phyloP scores from a whole-genome alignment of 192 early-diverging fungal species.

The Phycomyces blakesleeanus region DNA sequence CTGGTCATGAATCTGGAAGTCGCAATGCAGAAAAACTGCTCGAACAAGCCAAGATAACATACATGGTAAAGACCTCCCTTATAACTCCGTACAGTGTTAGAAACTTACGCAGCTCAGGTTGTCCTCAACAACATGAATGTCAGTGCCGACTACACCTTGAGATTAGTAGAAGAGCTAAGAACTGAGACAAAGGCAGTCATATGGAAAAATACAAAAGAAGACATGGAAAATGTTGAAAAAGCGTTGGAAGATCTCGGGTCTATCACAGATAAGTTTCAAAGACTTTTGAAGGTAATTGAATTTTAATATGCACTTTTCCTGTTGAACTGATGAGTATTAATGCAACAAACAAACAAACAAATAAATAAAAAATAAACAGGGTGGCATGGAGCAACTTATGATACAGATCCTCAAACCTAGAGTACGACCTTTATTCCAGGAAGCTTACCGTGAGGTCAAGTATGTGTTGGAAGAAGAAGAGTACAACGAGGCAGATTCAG shows the following conservation, averaged over 20 bases:
- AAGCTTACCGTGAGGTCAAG: conserved; percentile 79
- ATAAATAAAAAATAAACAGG: background rate
- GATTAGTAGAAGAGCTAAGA: conserved; percentile 65
- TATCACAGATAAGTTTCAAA: conserved; percentile 59
- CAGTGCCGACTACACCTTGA: conserved; percentile 73
- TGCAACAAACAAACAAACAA: background rate
- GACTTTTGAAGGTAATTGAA: conserved; percentile 55
- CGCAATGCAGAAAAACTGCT: conserved; percentile 38
- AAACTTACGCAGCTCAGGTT: conserved; percentile 35
- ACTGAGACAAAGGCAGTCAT: conserved; percentile 39
- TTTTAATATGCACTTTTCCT: background rate
- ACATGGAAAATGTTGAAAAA: conserved; percentile 50
- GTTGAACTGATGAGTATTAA: too few species aligned
- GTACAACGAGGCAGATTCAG: conserved; percentile 75
- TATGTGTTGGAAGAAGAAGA: conserved; percentile 93
- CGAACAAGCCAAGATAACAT: conserved; percentile 53
- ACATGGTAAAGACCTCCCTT: conserved; percentile 51
- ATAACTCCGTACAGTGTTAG: background rate
- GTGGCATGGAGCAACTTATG: conserved; percentile 77
- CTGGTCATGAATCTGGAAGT: conserved; percentile 19
- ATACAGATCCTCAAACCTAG: conserved; percentile 74
- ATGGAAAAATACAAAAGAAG: conserved; percentile 51
- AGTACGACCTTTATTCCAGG: conserved; percentile 73
- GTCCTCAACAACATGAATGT: conserved; percentile 88
- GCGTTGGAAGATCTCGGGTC: conserved; percentile 55